Evolutionary conservation across 495 filamentous ascomycete genomes (phyloP), one percentile per base, ranked within the genome.

Genomic region (Tuber magnatum): DNA sequence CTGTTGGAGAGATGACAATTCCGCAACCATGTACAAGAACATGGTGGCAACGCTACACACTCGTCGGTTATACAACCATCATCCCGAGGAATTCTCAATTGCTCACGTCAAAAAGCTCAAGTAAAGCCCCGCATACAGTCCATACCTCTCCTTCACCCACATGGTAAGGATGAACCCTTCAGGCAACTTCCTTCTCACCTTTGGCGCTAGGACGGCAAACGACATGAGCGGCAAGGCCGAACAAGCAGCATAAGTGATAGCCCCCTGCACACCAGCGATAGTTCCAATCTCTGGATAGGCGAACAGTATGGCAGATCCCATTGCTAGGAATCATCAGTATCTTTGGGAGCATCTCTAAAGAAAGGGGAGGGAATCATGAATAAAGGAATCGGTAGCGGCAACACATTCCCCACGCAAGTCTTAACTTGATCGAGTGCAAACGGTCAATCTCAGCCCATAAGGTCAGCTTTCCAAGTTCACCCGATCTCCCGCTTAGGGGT

Each of bases 401-500:
- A 90, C 91, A 93, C 91, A 82, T 92, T 93, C 90, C 91, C 88
- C 92, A 93, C 92, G 91, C 91, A 93, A 93, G 92, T 89, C 91
- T 93, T 93, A 93, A 90, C 91, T 93, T 93, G 92, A 91, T 93
- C 92, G 92, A 93, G 92, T 93, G 87, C 88, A 90, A 85, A 92
- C 91, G 92, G 91, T 93, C 89, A 88, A 89, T 93, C 91, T 93
- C 91, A 93, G 91, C 91, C 88, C 87, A 73, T 84, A 77, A 83
- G 82, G 84, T 75, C 76, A 74, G 75, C 38, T 75, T 68, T n/a
- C 20, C 40, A 18, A 35, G 56, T 65, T 68, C 42, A 35, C 35
- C 68, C 70, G 43, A 83, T 78, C 78, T 83, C 81, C 82, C 80
- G 65, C 80, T 69, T 69, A 24, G 24, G 48, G 74, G n/a, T n/a